These are phyloP conservation scores for Leptographium flavum DNA, from an alignment of 2,329 filamentous ascomycete genomes.

Conservation along the genomic window DNA sequence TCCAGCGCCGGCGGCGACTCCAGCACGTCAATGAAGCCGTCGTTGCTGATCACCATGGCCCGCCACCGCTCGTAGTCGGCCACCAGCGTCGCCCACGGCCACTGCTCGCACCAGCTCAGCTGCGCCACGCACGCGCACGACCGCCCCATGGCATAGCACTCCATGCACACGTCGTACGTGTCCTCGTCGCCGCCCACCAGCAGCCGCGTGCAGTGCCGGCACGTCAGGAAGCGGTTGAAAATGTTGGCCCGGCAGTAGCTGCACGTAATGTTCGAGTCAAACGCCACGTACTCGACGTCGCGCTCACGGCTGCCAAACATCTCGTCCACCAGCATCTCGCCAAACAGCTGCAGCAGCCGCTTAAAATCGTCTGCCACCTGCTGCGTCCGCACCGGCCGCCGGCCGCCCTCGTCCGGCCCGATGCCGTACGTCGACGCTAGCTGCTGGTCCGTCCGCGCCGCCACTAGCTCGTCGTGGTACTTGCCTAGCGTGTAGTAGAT, in stretches of 20 bases:
- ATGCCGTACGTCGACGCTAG: constrained; percentile 30
- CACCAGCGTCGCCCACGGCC: constrained; percentile 65
- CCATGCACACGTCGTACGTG: constrained; percentile 93
- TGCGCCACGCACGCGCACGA: constrained; percentile 81
- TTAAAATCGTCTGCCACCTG: constrained; percentile 76
- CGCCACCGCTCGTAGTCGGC: constrained; percentile 75
- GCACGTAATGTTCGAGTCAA: constrained; percentile 85
- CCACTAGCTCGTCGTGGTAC: constrained; percentile 51
- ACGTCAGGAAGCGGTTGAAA: constrained; percentile 92
- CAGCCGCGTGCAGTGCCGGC: constrained; percentile 63
- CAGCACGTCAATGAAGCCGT: constrained; percentile 50
- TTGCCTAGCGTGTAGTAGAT: constrained; percentile 76
- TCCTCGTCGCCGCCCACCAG: constrained; percentile 58
- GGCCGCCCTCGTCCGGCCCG: constrained; percentile 26
- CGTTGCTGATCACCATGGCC: constrained; percentile 58
- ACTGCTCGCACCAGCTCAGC: constrained; percentile 86
- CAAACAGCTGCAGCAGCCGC: constrained; percentile 63
- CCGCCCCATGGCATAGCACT: constrained; percentile 94
- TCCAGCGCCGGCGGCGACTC: constrained; percentile 57
- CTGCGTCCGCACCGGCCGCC: constrained; percentile 31
- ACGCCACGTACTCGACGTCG: constrained; percentile 61
- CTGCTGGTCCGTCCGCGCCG: constrained; percentile 31
- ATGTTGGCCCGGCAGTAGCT: constrained; percentile 94
- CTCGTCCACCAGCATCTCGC: constrained; percentile 68
- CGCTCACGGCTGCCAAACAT: constrained; percentile 64